Conservation (phyloP, 352 stramenopile species). For the Peronosclerospora sorghi region DNA sequence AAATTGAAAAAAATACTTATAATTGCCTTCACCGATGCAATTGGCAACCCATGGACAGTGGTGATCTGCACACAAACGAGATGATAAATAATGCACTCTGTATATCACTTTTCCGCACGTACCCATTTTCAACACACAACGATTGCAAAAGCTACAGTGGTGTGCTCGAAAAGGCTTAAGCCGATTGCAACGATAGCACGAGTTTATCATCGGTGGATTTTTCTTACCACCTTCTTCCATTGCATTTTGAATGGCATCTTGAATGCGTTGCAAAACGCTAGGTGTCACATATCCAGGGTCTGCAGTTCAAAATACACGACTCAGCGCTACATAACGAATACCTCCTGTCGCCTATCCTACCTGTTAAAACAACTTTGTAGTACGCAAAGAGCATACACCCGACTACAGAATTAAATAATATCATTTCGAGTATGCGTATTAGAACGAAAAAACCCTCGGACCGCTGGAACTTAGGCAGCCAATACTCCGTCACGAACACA, state of each 20-base stretch:
- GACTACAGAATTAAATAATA: slow-evolving; percentile 52
- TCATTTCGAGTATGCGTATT: slow-evolving; percentile 22
- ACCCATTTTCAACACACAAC: slow-evolving; percentile 83
- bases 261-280: slow-evolving; percentile 40
- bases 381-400: slow-evolving; percentile 45
- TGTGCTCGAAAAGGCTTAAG: slow-evolving; percentile 71
- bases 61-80: slow-evolving; percentile 76
- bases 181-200: slow-evolving; percentile 56
- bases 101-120: slow-evolving; percentile 2
- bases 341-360: slow-evolving; percentile 13
- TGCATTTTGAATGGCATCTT: slow-evolving; percentile 48
- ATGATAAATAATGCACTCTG: background rate
- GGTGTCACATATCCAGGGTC: slow-evolving; percentile 75
- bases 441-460: slow-evolving; percentile 13
- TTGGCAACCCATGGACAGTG: slow-evolving; percentile 95
- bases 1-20: slow-evolving; percentile 85
- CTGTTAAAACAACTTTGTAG: slow-evolving; percentile 64
- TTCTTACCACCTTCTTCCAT: slow-evolving; percentile 34
- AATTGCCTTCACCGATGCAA: slow-evolving; percentile 74
- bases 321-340: background rate
- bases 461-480: slow-evolving; percentile 23
- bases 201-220: slow-evolving; percentile 12
- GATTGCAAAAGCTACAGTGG: slow-evolving; percentile 81
- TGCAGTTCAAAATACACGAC: slow-evolving; percentile 9
- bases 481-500: slow-evolving; percentile 43